These are phyloP conservation scores for Oryza brachyantha DNA, from an alignment of 176 grass and related monocot genomes.

Conservation along the genomic window DNA sequence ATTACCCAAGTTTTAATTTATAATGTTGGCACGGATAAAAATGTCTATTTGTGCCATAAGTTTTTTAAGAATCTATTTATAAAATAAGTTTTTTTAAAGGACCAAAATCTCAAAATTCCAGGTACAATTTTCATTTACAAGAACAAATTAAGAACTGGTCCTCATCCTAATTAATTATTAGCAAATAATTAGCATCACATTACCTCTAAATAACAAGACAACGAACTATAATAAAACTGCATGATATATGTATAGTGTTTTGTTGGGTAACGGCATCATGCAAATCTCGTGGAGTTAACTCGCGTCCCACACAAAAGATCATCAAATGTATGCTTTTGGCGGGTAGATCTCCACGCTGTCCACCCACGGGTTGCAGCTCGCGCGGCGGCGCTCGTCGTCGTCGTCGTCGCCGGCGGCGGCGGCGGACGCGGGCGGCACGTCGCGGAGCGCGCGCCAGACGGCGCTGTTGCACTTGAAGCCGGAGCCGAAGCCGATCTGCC, in stretches of 20 bases:
- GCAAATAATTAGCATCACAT: background rate
- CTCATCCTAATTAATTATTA: background rate
- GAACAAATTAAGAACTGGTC: background rate
- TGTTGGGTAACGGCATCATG: background rate
- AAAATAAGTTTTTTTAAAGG: no score
- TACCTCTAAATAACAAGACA: background rate
- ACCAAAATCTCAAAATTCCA: no score
- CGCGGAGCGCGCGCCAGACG: slow-evolving; percentile 52
- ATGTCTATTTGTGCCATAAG: no score
- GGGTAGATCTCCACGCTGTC: slow-evolving; percentile 57
- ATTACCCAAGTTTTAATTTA: no score
- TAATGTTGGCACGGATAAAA: no score
- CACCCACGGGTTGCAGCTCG: slow-evolving; percentile 60
- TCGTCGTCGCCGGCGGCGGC: background rate
- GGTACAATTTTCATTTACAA: background rate
- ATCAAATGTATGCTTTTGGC: slow-evolving; percentile 43
- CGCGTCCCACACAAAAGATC: background rate
- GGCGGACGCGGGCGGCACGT: slow-evolving; percentile 41
- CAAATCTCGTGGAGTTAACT: slow-evolving; percentile 9
- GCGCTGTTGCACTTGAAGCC: slow-evolving; percentile 74
- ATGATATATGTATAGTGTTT: background rate
- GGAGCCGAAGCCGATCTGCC: slow-evolving; percentile 67
- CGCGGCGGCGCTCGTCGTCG: background rate
- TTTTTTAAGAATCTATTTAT: no score
- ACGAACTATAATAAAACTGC: background rate